Evolutionary conservation across 1,284 basidiomycete species (phyloP).

Genomic region (Ustilago bromivora): DNA sequence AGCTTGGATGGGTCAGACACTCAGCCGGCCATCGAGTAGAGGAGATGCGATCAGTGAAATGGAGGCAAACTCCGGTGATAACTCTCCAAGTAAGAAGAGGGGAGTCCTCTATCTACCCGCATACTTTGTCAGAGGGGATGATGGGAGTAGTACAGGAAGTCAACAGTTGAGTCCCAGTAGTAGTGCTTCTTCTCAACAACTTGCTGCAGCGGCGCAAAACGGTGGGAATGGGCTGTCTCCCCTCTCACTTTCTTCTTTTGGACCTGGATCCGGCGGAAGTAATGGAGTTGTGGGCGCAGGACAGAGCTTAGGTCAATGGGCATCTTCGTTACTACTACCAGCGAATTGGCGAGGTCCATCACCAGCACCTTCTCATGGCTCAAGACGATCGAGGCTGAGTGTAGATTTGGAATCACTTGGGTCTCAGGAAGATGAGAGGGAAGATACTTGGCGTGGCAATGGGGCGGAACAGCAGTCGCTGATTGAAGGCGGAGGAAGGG

Average conservation of each 20-base stretch:
- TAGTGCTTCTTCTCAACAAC: conserved; percentile 20
- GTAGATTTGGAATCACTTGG: conserved; percentile 31
- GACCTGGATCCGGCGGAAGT: background rate
- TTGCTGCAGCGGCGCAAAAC: background rate
- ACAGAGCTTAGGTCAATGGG: conserved; percentile 36
- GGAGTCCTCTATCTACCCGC: conserved; percentile 55
- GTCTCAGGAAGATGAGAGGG: conserved; percentile 21
- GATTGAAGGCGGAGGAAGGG: conserved; percentile 3
- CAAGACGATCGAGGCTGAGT: conserved; percentile 23
- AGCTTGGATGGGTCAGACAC: conserved; percentile 53
- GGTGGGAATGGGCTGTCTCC: conserved; percentile 11
- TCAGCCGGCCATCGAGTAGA: conserved; percentile 41
- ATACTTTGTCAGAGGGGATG: conserved; percentile 54
- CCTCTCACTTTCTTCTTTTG: conserved; percentile 7
- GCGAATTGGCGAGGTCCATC: conserved; percentile 35
- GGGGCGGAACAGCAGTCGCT: background rate
- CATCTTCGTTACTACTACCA: conserved; percentile 17
- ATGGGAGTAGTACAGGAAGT: conserved; percentile 9
- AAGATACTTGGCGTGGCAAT: conserved; percentile 10
- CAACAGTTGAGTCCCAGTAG: conserved; percentile 24
- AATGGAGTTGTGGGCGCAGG: background rate
- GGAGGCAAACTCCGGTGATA: conserved; percentile 23
- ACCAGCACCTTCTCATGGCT: conserved; percentile 33
- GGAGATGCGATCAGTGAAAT: conserved; percentile 39
- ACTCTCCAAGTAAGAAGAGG: conserved; percentile 41